Percentiles rank a stretch among this genome's conserved stretches.
Evolutionary conservation across 768 basidiomycete species (phyloP).

Genomic region (Pleurotus citrinopileatus): DNA sequence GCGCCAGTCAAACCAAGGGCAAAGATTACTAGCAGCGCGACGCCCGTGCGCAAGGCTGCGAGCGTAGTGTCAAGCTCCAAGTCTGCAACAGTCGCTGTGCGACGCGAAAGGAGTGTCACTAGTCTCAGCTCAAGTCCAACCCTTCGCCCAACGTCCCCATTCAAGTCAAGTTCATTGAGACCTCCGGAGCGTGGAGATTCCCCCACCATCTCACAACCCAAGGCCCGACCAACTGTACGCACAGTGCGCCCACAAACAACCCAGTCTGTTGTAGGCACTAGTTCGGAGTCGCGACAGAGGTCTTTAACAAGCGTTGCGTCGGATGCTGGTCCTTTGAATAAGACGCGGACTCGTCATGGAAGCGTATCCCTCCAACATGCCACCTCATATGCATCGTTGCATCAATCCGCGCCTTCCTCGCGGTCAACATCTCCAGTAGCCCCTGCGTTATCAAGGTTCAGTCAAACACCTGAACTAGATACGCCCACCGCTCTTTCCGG

Average conservation of each 20-base stretch:
- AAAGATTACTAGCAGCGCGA: conserved; percentile 59
- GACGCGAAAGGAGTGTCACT: conserved; percentile 9
- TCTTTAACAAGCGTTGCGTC: conserved; percentile 23
- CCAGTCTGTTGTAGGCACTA: conserved; percentile 26
- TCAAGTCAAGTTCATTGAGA: conserved; percentile 39
- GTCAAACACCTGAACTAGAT: conserved; percentile 15
- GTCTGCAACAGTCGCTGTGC: conserved; percentile 18
- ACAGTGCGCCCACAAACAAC: conserved; percentile 29
- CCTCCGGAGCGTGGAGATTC: conserved; percentile 27
- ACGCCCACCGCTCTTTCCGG: conserved; percentile 6
- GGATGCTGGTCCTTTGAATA: conserved; percentile 17
- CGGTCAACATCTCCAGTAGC: conserved; percentile 18
- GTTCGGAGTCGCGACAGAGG: conserved; percentile 29
- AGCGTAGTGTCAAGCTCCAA: conserved; percentile 16
- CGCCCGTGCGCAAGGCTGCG: conserved; percentile 26
- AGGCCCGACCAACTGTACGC: conserved; percentile 19
- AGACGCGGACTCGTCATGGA: conserved; percentile 22
- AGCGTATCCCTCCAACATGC: conserved; percentile 35
- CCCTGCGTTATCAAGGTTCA: conserved; percentile 11
- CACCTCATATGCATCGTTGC: conserved; percentile 34
- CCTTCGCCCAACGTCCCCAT: conserved; percentile 40
- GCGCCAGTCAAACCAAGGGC: conserved; percentile 46
- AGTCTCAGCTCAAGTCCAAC: conserved; percentile 20
- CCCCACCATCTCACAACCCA: conserved; percentile 21
- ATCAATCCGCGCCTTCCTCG: conserved; percentile 20